Evolutionary conservation across 306 rosid genomes (phyloP).

Genomic region (Herpetospermum pedunculosum): DNA sequence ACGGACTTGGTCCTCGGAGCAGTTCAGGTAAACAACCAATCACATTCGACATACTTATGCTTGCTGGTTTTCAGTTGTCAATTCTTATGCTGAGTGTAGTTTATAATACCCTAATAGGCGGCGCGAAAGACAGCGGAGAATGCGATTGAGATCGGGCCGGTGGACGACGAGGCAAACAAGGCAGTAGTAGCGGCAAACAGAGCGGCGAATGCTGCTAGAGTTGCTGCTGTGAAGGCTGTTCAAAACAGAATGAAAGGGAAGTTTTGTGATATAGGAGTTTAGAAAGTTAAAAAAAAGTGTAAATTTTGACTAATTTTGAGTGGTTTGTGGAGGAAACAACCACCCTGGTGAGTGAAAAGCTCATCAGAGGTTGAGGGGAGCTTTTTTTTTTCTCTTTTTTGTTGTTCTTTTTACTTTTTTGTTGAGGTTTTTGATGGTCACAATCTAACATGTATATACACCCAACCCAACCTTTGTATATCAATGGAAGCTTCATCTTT

Average conservation of each 20-base stretch:
- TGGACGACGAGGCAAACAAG: slow-evolving; percentile 70
- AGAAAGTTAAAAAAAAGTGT: slow-evolving; percentile 31
- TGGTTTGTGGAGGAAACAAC: slow-evolving; percentile 6
- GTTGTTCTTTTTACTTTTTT: no score
- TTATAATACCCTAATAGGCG: slow-evolving; percentile 27
- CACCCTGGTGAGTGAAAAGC: neutral
- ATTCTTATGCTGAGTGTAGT: neutral
- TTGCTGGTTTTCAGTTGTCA: neutral
- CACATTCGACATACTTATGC: no score
- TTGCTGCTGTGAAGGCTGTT: slow-evolving; percentile 96
- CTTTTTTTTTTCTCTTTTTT: neutral
- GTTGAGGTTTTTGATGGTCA: neutral
- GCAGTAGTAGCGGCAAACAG: slow-evolving; percentile 73
- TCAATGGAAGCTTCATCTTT: neutral
- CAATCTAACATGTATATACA: neutral
- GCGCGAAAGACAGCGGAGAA: slow-evolving; percentile 68
- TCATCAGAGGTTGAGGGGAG: slow-evolving; percentile 4
- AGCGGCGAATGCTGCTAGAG: slow-evolving; percentile 94
- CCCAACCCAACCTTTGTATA: neutral
- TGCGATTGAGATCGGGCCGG: slow-evolving; percentile 49
- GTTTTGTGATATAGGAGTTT: slow-evolving; percentile 57
- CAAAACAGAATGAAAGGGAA: slow-evolving; percentile 88
- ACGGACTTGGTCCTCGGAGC: slow-evolving; percentile 54
- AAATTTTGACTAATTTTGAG: slow-evolving; percentile 44
- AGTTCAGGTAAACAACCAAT: slow-evolving; percentile 64